These are phyloP conservation scores for Botrytis cinerea DNA, from an alignment of 2,329 filamentous ascomycete genomes.

Conservation along the genomic window DNA sequence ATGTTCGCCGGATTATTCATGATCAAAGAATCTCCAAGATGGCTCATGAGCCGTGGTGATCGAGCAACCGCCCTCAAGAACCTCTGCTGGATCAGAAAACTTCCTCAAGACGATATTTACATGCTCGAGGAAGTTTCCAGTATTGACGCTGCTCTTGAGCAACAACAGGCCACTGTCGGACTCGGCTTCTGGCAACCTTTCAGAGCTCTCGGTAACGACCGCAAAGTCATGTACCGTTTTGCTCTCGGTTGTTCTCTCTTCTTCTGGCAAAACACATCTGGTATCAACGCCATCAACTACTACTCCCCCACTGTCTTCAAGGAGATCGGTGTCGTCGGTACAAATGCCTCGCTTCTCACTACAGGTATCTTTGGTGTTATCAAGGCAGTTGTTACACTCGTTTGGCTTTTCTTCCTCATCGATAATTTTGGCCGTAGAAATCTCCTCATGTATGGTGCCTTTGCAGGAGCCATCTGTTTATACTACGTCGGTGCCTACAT, in stretches of 20 bases:
- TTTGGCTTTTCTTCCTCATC: conserved; percentile 59
- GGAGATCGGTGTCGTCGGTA: conserved; percentile 34
- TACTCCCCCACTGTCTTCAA: conserved; percentile 36
- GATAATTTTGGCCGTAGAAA: conserved; percentile 59
- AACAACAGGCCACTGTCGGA: conserved; percentile 63
- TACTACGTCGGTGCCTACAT: conserved; percentile 38
- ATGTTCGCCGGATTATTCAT: conserved; percentile 49
- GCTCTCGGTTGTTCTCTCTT: conserved; percentile 67
- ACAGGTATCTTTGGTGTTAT: conserved; percentile 36
- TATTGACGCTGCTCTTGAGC: conserved; percentile 69
- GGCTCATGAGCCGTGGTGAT: conserved; percentile 29
- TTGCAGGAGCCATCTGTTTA: conserved; percentile 28
- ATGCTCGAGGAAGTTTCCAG: conserved; percentile 72
- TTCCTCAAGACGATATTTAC: conserved; percentile 59
- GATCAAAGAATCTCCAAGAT: conserved; percentile 69
- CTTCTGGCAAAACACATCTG: conserved; percentile 36
- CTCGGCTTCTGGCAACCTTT: conserved; percentile 77
- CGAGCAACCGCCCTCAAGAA: conserved; percentile 27
- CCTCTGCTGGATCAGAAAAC: conserved; percentile 66
- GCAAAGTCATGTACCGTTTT: conserved; percentile 57
- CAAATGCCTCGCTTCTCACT: conserved; percentile 32
- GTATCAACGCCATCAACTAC: conserved; percentile 38
- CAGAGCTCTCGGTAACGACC: conserved; percentile 29
- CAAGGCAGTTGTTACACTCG: conserved; percentile 32
- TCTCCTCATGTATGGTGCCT: conserved; percentile 38